Conservation (phyloP, 225 moss, liverwort and hornwort species). For the Bryum argenteum region DNA sequence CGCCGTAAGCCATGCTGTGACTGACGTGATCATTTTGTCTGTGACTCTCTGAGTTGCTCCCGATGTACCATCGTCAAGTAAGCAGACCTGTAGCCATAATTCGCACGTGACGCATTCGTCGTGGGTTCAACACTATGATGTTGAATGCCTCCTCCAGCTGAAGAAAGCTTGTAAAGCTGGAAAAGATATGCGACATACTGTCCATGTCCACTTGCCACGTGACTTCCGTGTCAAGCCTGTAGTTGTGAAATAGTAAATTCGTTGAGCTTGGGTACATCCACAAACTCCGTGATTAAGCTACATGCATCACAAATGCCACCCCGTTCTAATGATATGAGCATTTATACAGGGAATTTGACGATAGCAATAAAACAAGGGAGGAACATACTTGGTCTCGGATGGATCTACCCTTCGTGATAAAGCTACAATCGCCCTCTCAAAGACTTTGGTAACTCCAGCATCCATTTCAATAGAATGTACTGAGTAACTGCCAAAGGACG, state of each 20-base stretch:
- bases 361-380: neutral
- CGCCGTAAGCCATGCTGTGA: too few species aligned
- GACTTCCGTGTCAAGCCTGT: constrained; percentile 61
- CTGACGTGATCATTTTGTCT: too few species aligned
- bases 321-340: constrained; percentile 6
- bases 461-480: constrained; percentile 87
- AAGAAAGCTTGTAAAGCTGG: constrained; percentile 79
- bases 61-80: constrained; percentile 4
- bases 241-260: constrained; percentile 10
- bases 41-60: too few species aligned
- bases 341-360: neutral
- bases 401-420: constrained; percentile 72
- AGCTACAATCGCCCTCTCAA: constrained; percentile 79
- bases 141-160: constrained; percentile 90
- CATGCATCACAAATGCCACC: constrained; percentile 6
- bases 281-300: neutral
- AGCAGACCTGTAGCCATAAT: constrained; percentile 84
- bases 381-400: constrained; percentile 54
- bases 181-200: constrained; percentile 77
- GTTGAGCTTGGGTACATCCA: neutral
- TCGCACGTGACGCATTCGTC: constrained; percentile 62
- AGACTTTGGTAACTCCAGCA: constrained; percentile 61
- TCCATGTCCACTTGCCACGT: constrained; percentile 96
- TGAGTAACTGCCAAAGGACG: constrained; percentile 63
- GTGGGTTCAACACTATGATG: constrained; percentile 85